Evolutionary conservation across 345 rosid species (phyloP).

Genomic region (Cardiospermum halicacabum): DNA sequence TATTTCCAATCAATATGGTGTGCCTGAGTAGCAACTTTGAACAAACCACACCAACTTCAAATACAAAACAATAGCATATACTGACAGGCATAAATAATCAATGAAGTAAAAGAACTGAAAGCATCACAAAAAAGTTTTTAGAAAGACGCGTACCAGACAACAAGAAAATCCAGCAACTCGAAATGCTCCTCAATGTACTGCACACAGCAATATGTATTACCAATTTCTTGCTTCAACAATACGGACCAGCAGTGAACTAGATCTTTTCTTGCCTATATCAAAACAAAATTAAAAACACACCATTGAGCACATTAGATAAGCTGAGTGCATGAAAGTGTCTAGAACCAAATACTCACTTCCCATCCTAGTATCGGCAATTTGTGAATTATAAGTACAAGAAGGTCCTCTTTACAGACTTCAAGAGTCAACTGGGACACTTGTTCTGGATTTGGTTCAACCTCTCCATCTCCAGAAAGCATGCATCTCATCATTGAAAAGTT

Average conservation of each 20-base stretch:
- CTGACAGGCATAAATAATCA: not conserved
- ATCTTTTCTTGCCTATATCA: conserved; percentile 79
- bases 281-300: not conserved
- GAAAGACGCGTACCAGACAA: conserved; percentile 47
- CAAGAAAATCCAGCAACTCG: conserved; percentile 83
- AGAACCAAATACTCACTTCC: conserved; percentile 59
- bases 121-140: too few species aligned
- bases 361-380: conserved; percentile 81
- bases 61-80: not conserved
- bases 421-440: conserved; percentile 65
- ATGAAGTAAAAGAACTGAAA: too few species aligned
- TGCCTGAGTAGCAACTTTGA: not conserved
- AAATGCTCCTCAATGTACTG: conserved; percentile 81
- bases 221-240: conserved; percentile 78
- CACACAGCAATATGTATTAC: conserved; percentile 57
- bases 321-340: not conserved
- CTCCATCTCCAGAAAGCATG: conserved; percentile 89
- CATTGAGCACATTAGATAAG: not conserved
- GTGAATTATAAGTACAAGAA: conserved; percentile 66
- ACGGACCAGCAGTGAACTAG: conserved; percentile 88
- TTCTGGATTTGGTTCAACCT: conserved; percentile 72
- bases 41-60: not conserved
- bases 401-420: conserved; percentile 89
- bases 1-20: not conserved
- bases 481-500: conserved; percentile 63